Conservation (phyloP, 1,284 basidiomycete genomes). For the Trichosporon ovoides region DNA sequence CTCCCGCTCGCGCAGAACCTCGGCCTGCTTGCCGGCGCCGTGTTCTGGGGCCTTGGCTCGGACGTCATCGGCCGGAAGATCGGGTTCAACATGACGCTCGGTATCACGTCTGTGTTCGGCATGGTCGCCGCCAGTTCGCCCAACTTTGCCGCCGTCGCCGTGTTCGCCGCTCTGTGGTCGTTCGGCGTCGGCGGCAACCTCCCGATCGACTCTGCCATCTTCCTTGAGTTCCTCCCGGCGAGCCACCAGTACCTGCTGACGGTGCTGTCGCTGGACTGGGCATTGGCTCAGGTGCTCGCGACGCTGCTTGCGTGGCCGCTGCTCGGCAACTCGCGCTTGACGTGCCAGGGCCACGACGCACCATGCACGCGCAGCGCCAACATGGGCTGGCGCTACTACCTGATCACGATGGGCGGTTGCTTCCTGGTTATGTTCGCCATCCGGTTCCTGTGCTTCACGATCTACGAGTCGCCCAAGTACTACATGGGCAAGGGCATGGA, state of each 20-base stretch:
- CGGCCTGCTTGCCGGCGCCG: conserved; percentile 33
- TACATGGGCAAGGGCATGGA: conserved; percentile 57
- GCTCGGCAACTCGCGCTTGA: conserved; percentile 28
- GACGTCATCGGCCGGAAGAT: conserved; percentile 53
- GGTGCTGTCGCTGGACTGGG: conserved; percentile 62
- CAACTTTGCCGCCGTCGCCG: conserved; percentile 55
- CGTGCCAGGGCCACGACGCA: background rate
- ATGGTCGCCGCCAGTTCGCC: conserved; percentile 53
- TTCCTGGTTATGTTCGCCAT: conserved; percentile 50
- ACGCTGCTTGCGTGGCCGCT: conserved; percentile 34
- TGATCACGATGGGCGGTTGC: conserved; percentile 54
- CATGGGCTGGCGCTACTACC: conserved; percentile 52
- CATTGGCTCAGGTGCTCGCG: conserved; percentile 51
- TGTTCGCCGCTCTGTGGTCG: conserved; percentile 58
- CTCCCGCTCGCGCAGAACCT: conserved; percentile 37
- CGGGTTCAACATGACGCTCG: conserved; percentile 61
- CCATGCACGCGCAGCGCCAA: conserved; percentile 27
- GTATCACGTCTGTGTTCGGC: conserved; percentile 59
- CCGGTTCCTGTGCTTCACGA: conserved; percentile 44
- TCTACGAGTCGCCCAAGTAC: conserved; percentile 57
- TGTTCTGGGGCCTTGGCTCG: conserved; percentile 53
- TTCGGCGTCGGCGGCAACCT: conserved; percentile 61
- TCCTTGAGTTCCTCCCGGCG: conserved; percentile 57
- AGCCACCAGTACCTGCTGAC: conserved; percentile 57
- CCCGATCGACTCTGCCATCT: conserved; percentile 58